Base-by-base conservation (phyloP, 2,329 filamentous ascomycete species). In the Ceratocystis destructans region DNA sequence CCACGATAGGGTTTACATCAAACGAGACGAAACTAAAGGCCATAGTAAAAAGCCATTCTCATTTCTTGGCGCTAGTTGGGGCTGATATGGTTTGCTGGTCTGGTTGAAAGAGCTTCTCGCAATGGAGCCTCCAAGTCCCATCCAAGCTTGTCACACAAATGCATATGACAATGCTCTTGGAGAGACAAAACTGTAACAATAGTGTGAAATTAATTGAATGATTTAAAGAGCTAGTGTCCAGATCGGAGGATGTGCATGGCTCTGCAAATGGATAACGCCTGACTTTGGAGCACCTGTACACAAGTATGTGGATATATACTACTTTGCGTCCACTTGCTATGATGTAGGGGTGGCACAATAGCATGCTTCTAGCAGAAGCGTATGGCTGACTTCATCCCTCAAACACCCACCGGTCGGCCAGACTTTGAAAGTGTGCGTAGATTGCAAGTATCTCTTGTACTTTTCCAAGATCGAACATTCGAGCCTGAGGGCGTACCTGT, bases 11-110 rank as follows among this genome's bases (percentile, higher is more conserved):
- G 80, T 88, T 64, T 87, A 86, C 70, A 77, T 89, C 17, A 86
- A 88, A 73, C 83, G 86, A 65, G 82, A 84, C 46, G 74, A 77
- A 0, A 67, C 66, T 5, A 64, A 62, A 25, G 37, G 31, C 15
- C 59, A 25, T 8, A 72, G 74, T 15, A 74, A 73, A 67, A 79
- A 79, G 68, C 77, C 76, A 65, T 75, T 81, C 50, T 86, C 78
- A 69, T 74, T 87, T 59, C 85, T 87, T 70, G 85, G 85, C 5
- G 80, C 87, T 37, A 83, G 80, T 68, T 87, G 84, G 84, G 74
- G 71, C 55, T 79, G 68, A 55, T 5, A 10, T 17, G 7, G n/a
- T 3, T n/a, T 4, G 20, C 31, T 1, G 5, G n/a, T 41, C 31
- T n/a, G 7, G 17, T 44, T 12, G 3, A n/a, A 20, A 15, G 48